A percentile compares a stretch with the other conserved stretches of the same genome.
These are phyloP conservation scores for Crithidia fasciculata DNA, from an alignment of 208 protist species.

Conservation along the genomic window DNA sequence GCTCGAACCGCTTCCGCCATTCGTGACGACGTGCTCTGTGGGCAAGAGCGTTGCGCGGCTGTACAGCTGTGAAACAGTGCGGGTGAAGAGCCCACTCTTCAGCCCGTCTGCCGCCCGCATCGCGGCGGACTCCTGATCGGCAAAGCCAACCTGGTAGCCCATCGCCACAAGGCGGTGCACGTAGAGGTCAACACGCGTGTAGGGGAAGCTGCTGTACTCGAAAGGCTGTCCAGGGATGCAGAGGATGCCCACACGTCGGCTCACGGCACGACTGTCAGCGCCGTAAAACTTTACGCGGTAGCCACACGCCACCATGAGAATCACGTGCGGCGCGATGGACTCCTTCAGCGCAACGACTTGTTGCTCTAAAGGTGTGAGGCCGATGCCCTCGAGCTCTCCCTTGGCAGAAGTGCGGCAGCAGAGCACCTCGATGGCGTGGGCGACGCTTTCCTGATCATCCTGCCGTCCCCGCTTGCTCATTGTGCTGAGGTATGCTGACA, in stretches of 20 bases:
- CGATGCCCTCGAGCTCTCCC: constrained; percentile 37
- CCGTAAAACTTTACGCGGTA: constrained; percentile 89
- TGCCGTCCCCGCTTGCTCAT: constrained; percentile 72
- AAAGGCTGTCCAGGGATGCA: constrained; percentile 83
- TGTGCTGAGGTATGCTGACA: background rate
- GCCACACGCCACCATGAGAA: constrained; percentile 88
- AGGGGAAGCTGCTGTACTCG: constrained; percentile 86
- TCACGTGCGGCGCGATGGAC: constrained; percentile 54
- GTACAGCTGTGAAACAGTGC: constrained; percentile 77
- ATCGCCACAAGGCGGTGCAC: constrained; percentile 86
- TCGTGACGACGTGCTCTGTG: constrained; percentile 57
- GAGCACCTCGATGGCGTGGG: constrained; percentile 66
- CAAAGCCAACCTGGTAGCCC: constrained; percentile 91
- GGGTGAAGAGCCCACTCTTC: constrained; percentile 75
- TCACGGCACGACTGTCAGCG: constrained; percentile 81
- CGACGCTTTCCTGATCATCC: constrained; percentile 47
- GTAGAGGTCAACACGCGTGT: constrained; percentile 80
- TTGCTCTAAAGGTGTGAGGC: constrained; percentile 81
- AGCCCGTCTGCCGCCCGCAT: constrained; percentile 73
- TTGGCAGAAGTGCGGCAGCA: constrained; percentile 41
- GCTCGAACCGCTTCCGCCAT: constrained; percentile 22
- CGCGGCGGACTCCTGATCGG: constrained; percentile 86
- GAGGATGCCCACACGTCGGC: constrained; percentile 86
- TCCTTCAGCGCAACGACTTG: constrained; percentile 78
- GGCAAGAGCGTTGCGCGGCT: constrained; percentile 85